Conservation (phyloP, 805 yeast species). For the Myxozyma kluyveri region DNA sequence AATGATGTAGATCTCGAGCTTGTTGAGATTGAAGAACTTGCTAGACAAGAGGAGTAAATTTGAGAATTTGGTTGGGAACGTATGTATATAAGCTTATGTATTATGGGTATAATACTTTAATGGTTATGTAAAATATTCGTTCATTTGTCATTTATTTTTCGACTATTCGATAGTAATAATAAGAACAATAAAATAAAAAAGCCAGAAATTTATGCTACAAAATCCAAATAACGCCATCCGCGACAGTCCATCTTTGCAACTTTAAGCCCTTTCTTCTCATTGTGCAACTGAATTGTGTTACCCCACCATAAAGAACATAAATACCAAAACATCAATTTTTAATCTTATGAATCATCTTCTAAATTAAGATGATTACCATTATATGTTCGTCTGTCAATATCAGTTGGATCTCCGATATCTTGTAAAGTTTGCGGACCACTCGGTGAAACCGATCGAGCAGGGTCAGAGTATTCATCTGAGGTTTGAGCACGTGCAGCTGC, state of each 20-base stretch:
- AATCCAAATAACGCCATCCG: too few relatives aligned
- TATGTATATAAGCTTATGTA: too few relatives aligned
- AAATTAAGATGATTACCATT: conserved; percentile 57
- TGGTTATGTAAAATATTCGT: too few relatives aligned
- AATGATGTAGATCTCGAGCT: conserved; percentile 32
- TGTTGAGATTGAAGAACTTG: conserved; percentile 31
- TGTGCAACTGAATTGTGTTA: too few relatives aligned
- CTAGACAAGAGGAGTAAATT: not conserved
- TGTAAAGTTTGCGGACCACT: conserved; percentile 17
- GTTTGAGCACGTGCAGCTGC: not conserved
- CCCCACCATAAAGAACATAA: too few relatives aligned
- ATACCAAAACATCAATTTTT: too few relatives aligned
- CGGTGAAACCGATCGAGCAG: conserved; percentile 8
- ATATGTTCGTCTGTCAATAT: conserved; percentile 48
- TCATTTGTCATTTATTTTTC: not conserved
- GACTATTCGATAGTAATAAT: too few relatives aligned
- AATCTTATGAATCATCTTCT: conserved; percentile 49
- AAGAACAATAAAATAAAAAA: too few relatives aligned
- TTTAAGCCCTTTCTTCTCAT: too few relatives aligned
- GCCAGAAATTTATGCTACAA: not conserved
- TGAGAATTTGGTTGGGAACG: too few relatives aligned
- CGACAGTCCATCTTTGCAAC: too few relatives aligned
- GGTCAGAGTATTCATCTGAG: not conserved
- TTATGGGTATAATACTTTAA: too few relatives aligned
- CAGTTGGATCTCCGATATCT: conserved; percentile 36